These are phyloP conservation scores for Phialemonium atrogriseum DNA, from an alignment of 2,329 filamentous ascomycete species.

Conservation along the genomic window DNA sequence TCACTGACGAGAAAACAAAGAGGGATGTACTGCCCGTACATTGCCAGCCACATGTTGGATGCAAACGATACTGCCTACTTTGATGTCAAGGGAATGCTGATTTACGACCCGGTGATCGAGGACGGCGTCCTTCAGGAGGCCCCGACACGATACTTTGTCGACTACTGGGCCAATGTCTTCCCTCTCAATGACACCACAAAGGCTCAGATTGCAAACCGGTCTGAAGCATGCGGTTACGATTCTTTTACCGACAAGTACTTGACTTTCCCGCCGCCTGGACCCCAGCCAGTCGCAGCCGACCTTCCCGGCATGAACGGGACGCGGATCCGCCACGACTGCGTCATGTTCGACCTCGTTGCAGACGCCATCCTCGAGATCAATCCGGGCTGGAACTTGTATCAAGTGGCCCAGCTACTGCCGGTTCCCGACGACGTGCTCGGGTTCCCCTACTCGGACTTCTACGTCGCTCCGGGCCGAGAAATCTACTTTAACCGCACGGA, in stretches of 20 bases:
- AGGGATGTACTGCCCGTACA: conserved; percentile 58
- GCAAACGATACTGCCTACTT: conserved; percentile 54
- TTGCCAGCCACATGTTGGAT: conserved; percentile 62
- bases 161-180: conserved; percentile 49
- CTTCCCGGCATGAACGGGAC: conserved; percentile 25
- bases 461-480: conserved; percentile 49
- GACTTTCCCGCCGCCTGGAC: conserved; percentile 55
- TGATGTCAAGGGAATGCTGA: conserved; percentile 56
- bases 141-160: conserved; percentile 46
- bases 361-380: conserved; percentile 48
- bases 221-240: conserved; percentile 45
- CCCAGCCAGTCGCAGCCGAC: conserved; percentile 39
- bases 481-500: conserved; percentile 64
- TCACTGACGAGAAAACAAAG: conserved; percentile 1
- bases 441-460: conserved; percentile 54
- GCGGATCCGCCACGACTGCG: conserved; percentile 26
- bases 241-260: conserved; percentile 50
- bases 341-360: conserved; percentile 46
- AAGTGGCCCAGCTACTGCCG: conserved; percentile 50
- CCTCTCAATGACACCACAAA: conserved; percentile 44
- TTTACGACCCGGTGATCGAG: conserved; percentile 56
- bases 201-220: not conserved
- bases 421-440: conserved; percentile 62
- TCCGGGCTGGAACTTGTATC: conserved; percentile 71
- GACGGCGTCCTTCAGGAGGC: conserved; percentile 31